Conservation (phyloP, 2,329 filamentous ascomycete genomes). For the Endothia cerciana region DNA sequence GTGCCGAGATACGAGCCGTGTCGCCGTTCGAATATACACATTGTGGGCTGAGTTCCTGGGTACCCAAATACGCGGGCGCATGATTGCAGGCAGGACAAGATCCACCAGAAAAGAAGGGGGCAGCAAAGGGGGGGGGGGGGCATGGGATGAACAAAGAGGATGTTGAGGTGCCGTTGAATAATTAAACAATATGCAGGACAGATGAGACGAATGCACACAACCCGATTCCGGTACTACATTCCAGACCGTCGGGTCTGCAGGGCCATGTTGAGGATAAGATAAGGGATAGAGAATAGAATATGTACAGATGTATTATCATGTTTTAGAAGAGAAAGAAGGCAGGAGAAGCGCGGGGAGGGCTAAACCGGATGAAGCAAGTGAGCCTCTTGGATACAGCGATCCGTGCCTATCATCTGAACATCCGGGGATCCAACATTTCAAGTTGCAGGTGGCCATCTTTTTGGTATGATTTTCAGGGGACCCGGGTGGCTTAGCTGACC, state of each 20-base stretch:
- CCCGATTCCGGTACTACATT: neutral
- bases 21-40: neutral
- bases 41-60: neutral
- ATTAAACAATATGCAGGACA: neutral
- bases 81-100: neutral
- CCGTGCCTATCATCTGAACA: neutral
- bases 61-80: neutral
- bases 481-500: neutral
- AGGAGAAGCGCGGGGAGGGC: neutral
- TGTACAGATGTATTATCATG: neutral
- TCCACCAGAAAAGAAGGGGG: neutral
- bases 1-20: neutral
- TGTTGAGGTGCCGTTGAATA: neutral
- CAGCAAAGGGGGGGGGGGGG: neutral
- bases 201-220: neutral
- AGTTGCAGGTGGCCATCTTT: constrained; percentile 6
- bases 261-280: neutral
- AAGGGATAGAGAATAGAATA: no score
- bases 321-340: neutral
- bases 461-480: constrained; percentile 7
- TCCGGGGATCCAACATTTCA: neutral
- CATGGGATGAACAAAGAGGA: neutral
- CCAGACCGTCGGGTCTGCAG: constrained; percentile 1
- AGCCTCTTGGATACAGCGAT: neutral
- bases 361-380: constrained; percentile 3